These are phyloP conservation scores for Thelonectria olida DNA, from an alignment of 2,329 filamentous ascomycete genomes.

Conservation along the genomic window DNA sequence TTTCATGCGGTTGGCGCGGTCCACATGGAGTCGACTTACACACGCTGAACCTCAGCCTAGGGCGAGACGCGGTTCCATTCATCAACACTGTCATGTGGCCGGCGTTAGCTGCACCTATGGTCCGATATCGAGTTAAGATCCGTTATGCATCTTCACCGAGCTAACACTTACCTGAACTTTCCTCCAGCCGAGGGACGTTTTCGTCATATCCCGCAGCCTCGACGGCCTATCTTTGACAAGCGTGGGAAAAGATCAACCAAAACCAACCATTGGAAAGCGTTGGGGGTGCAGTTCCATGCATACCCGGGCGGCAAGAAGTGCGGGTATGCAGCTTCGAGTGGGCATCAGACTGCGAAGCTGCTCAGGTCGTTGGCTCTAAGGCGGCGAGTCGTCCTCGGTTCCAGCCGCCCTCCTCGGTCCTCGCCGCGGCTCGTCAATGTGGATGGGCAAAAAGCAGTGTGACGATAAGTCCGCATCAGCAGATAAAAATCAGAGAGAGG, in stretches of 20 bases:
- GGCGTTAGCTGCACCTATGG: neutral
- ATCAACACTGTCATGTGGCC: conserved; percentile 4
- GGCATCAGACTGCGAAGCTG: neutral
- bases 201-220: neutral
- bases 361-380: neutral
- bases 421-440: neutral
- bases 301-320: neutral
- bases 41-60: neutral
- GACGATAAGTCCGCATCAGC: neutral
- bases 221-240: neutral
- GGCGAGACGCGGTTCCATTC: neutral
- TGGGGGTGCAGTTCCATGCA: neutral
- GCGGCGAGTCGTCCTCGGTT: neutral
- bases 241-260: conserved; percentile 9
- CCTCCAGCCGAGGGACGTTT: neutral
- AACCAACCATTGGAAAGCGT: neutral
- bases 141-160: neutral
- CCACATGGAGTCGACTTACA: conserved; percentile 3
- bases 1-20: conserved; percentile 8
- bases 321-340: neutral
- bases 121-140: neutral
- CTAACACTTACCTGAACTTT: neutral
- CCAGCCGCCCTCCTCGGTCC: neutral
- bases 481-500: neutral
- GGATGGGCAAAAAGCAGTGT: neutral